Base-by-base conservation (phyloP, 2,329 filamentous ascomycete genomes). In the Trichothecium roseum region DNA sequence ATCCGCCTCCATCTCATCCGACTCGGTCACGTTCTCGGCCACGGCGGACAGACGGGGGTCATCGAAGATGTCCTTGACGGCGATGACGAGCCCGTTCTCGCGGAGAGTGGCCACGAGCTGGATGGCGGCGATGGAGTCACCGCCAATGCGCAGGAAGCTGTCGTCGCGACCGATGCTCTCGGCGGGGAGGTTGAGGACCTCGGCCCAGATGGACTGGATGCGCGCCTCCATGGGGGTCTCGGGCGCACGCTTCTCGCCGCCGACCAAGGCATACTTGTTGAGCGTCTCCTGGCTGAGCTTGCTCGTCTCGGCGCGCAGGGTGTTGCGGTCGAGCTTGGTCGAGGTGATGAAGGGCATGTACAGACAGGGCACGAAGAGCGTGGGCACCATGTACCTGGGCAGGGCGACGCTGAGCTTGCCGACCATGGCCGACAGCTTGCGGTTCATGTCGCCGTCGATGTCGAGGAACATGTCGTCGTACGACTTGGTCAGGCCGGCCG, bases 171-270 rank as follows among this genome's bases (percentile, higher is more conserved):
- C 36, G 15, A 44, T 40, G 18, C 12, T 27, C 12, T 32, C 30
- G 14, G 32, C 14, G 8, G 29, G 15, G 10, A 39, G 12, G 8
- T 27, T 24, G 5, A 43, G 32, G 4, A 37, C 28, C 17, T 35
- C 29, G 9, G 31, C 31, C 31, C 31, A 33, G 18, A 33, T 22
- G 22, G 28, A 30, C 6, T 54, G 48, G 8, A 57, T 40, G 2
- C 49, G 48, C 34, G 45, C 47, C 40, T 60, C 58, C 47, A 53
- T 52, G 8, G 43, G 40, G 1, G 51, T 56, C 14, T 53, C 48
- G 1, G 55, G 56, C 13, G 51, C 49, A 32, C 45, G 48, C 30
- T 50, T 48, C 32, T 54, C 45, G 35, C 52, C 45, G 22, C 34
- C 30, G 9, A 22, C 14, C 14, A 34, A 16, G 9, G 36, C 30